Evolutionary conservation across 2,329 filamentous ascomycete genomes (phyloP), one percentile per base, ranked within the genome.

Genomic region (Talaromyces pinophilus): DNA sequence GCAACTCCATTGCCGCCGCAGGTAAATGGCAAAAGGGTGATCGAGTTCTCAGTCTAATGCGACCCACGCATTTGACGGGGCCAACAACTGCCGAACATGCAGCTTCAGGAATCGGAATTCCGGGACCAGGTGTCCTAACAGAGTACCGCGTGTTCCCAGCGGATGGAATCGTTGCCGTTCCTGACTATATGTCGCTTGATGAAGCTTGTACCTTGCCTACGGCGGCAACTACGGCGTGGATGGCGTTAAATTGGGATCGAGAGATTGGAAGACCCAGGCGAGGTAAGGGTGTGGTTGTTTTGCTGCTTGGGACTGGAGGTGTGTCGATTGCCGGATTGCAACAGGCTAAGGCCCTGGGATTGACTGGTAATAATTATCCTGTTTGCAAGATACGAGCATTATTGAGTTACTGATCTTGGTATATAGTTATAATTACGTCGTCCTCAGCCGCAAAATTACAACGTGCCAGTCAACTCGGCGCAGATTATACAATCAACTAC

Each of bases 31-130:
- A 82, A 61, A 76, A 79, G n/a, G 88, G 88, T 67, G 86, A 90
- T 66, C 85, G 88, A n/a, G 89, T 92, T 48, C 82, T 90, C 64
- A 84, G 84, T 25, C 89, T 86, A 62, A 91, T 90, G 77, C 68
- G 72, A 38, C 80, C 81, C 28, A 80, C 80, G 17, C 81, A 84
- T 71, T 77, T 87, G 64, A 83, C 81, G 3, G 88, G 88, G 19
- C 86, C 88, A 72, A 80, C 90, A 67, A 81, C 81, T 33, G 83
- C 83, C 62, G 78, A 80, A n/a, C 81, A 88, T 70, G 80, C 90
- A 75, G 78, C 77, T 0, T 82, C 80, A 5, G 87, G 88, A 0
- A 78, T 91, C 10, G 89, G 90, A 2, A 79, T 87, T 2, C 89
- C 88, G 0, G 78, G 86, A 0, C 79, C 80, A 0, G 82, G 83